Evolutionary conservation across 1,284 basidiomycete species (phyloP).

Genomic region (Pisolithus thermaeus): DNA sequence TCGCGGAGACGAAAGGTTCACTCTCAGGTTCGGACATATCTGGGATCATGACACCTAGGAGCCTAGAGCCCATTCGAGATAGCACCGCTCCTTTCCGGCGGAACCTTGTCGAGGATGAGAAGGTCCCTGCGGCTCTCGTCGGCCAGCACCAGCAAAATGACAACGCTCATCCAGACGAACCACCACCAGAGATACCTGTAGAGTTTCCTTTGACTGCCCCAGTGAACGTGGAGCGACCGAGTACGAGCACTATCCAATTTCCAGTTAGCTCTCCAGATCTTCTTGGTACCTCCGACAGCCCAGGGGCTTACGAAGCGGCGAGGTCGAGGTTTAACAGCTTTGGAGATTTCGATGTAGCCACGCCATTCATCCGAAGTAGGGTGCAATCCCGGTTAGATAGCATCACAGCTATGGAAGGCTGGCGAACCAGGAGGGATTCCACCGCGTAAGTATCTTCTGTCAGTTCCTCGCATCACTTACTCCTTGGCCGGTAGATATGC

Average conservation of each 20-base stretch:
- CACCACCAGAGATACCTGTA: conserved; percentile 46
- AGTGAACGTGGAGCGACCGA: conserved; percentile 39
- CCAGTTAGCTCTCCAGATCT: conserved; percentile 72
- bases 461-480: conserved; percentile 4
- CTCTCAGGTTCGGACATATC: conserved; percentile 51
- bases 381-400: conserved; percentile 71
- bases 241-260: conserved; percentile 72
- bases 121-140: conserved; percentile 43
- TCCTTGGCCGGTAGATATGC: conserved; percentile 48
- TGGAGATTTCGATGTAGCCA: conserved; percentile 59
- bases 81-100: conserved; percentile 80
- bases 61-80: conserved; percentile 48
- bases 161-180: conserved; percentile 34
- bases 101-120: conserved; percentile 73
- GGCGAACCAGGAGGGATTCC: conserved; percentile 75
- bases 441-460: conserved; percentile 55
- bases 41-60: conserved; percentile 43
- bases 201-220: conserved; percentile 51
- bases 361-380: conserved; percentile 76
- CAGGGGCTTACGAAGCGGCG: conserved; percentile 40
- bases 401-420: conserved; percentile 56
- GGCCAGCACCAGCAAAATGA: conserved; percentile 32
- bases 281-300: conserved; percentile 43
- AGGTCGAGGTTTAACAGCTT: conserved; percentile 63
- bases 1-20: conserved; percentile 62